Conservation (phyloP, 139 green algal species). For the Chlamydomonas sp. region DNA sequence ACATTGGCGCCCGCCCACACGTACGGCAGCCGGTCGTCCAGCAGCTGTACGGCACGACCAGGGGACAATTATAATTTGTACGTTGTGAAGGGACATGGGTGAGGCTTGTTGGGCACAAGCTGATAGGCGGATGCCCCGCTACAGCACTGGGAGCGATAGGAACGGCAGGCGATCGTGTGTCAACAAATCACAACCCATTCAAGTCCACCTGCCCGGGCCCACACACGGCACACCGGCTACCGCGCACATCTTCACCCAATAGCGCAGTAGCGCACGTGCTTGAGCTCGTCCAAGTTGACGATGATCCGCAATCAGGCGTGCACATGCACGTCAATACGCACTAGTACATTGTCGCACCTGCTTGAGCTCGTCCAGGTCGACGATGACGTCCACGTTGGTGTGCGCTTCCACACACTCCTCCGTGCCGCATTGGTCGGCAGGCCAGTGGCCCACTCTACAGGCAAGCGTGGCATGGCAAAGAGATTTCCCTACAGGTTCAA, state of each 20-base stretch:
- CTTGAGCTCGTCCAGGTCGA: constrained; percentile 66
- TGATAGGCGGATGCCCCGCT: no score
- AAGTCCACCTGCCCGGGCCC: no score
- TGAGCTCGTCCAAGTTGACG: constrained; percentile 67
- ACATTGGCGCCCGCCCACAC: constrained; percentile 68
- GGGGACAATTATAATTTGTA: no score
- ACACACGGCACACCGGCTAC: no score
- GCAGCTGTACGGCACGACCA: constrained; percentile 34
- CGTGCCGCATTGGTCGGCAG: constrained; percentile 66
- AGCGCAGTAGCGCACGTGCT: not conserved
- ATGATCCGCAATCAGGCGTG: constrained; percentile 86
- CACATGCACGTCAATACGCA: constrained; percentile 48
- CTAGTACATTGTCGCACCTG: no score
- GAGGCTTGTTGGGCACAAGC: no score
- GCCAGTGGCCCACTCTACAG: constrained; percentile 73
- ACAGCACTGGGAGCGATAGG: no score
- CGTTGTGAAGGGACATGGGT: no score
- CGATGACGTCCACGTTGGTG: constrained; percentile 84
- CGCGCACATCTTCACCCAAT: no score
- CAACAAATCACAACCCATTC: no score
- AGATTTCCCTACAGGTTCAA: no score
- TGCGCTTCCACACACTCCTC: constrained; percentile 91
- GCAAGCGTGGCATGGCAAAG: not conserved
- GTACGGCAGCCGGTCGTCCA: constrained; percentile 72
- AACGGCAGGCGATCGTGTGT: no score